phyloP scores from a whole-genome alignment of 164 flowering plant species.

The Dillenia suffruticosa region DNA sequence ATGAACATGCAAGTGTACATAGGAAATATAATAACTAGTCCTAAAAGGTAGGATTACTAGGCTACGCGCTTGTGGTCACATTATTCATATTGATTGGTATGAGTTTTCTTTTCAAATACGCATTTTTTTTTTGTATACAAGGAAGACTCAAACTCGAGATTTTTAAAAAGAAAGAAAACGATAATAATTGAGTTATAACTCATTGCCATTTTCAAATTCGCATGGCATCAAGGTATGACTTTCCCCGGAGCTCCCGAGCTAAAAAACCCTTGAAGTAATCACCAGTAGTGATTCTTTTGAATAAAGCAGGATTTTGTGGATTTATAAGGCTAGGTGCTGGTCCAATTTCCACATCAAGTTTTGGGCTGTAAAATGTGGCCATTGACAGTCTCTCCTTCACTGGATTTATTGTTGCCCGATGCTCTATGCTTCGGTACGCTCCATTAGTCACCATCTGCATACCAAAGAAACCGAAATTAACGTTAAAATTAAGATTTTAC shows the following conservation, averaged over 20 bases:
- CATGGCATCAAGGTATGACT: background rate
- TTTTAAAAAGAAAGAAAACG: no score
- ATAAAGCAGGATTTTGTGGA: slow-evolving; percentile 19
- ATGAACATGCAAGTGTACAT: no score
- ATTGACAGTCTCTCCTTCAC: slow-evolving; percentile 26
- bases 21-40: no score
- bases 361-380: slow-evolving; percentile 24
- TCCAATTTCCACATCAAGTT: slow-evolving; percentile 13
- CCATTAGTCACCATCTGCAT: slow-evolving; percentile 32
- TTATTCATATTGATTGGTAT: no score
- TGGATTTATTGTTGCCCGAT: slow-evolving; percentile 24
- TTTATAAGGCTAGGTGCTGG: slow-evolving; percentile 26
- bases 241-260: background rate
- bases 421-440: slow-evolving; percentile 28
- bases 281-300: slow-evolving; percentile 5
- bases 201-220: background rate
- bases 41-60: no score
- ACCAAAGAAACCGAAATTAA: background rate
- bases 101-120: no score
- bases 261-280: background rate
- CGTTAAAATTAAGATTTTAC: no score
- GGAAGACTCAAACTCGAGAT: no score
- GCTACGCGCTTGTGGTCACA: no score
- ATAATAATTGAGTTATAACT: no score
- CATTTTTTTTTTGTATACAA: no score